phyloP scores from a whole-genome alignment of 331 rosid species.

The Quercus lobata region DNA sequence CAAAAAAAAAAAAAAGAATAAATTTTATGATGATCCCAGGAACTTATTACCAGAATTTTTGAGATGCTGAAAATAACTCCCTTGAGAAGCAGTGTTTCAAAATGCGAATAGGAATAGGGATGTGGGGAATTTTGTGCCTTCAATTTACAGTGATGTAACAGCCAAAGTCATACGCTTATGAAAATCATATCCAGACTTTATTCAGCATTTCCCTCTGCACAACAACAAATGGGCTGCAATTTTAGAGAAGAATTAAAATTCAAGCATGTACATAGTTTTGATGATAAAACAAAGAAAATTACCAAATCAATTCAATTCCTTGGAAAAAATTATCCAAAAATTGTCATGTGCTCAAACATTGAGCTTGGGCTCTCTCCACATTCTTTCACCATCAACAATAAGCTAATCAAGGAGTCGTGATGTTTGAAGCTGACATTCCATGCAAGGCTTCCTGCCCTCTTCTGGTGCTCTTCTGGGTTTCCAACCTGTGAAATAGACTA shows the following conservation, averaged over 20 bases:
- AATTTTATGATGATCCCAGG: neutral
- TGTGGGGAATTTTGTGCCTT: neutral
- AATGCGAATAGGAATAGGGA: neutral
- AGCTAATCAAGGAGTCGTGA: neutral
- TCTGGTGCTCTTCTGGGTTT: conserved; percentile 11
- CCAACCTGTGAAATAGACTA: neutral
- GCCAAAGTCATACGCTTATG: neutral
- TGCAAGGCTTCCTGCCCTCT: neutral
- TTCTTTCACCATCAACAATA: neutral
- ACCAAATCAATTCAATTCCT: neutral
- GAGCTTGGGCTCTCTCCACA: neutral
- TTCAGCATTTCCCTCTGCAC: neutral
- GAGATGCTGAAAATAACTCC: neutral
- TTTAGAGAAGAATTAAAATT: neutral
- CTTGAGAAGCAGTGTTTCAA: neutral
- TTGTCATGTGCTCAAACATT: neutral
- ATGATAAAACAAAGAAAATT: neutral
- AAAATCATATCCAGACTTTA: neutral
- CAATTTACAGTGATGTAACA: neutral
- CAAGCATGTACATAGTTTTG: neutral
- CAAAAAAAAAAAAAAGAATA: neutral
- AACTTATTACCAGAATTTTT: neutral
- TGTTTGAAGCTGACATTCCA: neutral
- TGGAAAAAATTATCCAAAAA: neutral
- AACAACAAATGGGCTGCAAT: neutral